Percentiles rank a stretch among this genome's conserved stretches.
Conservation (phyloP, 2,329 filamentous ascomycete species). For the Herpotrichia juniperi region DNA sequence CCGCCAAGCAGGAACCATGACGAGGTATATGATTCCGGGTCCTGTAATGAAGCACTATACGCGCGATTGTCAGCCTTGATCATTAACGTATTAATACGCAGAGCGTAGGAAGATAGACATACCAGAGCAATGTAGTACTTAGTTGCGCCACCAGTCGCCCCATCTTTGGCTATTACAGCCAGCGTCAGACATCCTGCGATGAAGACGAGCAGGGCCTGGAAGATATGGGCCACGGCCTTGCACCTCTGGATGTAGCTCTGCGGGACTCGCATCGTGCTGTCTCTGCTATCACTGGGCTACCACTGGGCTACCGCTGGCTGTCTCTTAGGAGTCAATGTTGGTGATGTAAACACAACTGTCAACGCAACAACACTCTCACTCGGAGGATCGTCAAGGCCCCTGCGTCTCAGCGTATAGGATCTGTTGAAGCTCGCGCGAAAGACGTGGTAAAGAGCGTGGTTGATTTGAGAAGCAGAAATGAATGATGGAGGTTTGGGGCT, state of each 20-base stretch:
- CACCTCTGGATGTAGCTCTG: conserved; percentile 58
- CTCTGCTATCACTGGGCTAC: not conserved
- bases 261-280: conserved; percentile 49
- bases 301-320: not conserved
- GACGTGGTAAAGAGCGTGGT: not conserved
- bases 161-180: conserved; percentile 62
- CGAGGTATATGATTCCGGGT: conserved; percentile 64
- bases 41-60: conserved; percentile 64
- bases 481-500: not conserved
- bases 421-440: not conserved
- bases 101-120: conserved; percentile 27
- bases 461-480: conserved; percentile 1
- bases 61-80: conserved; percentile 3
- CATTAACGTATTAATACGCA: not conserved
- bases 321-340: conserved; percentile 10
- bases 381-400: not conserved
- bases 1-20: conserved; percentile 66
- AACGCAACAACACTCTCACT: not conserved
- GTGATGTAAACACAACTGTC: not conserved
- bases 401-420: not conserved
- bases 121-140: conserved; percentile 65
- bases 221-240: conserved; percentile 61
- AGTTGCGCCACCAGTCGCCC: conserved; percentile 59
- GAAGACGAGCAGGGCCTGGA: conserved; percentile 63
- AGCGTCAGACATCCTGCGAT: conserved; percentile 64